These are phyloP conservation scores for Rhododendron simsii DNA, from an alignment of 148 eudicot species.

Conservation along the genomic window DNA sequence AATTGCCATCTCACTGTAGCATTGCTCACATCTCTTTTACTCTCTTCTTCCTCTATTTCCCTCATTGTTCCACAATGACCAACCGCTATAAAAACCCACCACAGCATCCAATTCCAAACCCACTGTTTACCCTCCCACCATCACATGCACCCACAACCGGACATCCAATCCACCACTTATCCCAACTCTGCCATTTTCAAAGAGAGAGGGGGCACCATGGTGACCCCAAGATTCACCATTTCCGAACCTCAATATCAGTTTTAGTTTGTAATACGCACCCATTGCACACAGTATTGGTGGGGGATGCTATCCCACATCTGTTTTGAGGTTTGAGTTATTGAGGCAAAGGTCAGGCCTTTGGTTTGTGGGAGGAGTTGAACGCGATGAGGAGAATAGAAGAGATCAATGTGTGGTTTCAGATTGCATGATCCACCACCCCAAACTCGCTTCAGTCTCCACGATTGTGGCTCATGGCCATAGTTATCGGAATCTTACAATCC, in stretches of 20 bases:
- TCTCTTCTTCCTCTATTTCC: background rate
- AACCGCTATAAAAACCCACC: background rate
- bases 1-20: background rate
- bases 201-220: background rate
- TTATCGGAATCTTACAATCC: background rate
- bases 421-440: background rate
- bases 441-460: background rate
- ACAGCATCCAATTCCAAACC: background rate
- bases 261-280: background rate
- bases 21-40: background rate
- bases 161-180: background rate
- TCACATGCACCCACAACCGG: background rate
- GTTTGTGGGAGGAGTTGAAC: background rate
- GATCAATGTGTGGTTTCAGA: background rate
- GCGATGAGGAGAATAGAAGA: background rate
- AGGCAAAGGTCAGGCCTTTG: background rate
- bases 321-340: background rate
- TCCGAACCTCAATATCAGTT: background rate
- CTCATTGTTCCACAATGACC: background rate
- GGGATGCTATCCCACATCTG: background rate
- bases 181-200: background rate
- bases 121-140: background rate
- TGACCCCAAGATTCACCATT: background rate
- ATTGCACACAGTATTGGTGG: background rate
- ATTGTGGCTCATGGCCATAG: background rate